These are phyloP conservation scores for Pichia sp. DNA, from an alignment of 1,139 yeast genomes.

Conservation along the genomic window DNA sequence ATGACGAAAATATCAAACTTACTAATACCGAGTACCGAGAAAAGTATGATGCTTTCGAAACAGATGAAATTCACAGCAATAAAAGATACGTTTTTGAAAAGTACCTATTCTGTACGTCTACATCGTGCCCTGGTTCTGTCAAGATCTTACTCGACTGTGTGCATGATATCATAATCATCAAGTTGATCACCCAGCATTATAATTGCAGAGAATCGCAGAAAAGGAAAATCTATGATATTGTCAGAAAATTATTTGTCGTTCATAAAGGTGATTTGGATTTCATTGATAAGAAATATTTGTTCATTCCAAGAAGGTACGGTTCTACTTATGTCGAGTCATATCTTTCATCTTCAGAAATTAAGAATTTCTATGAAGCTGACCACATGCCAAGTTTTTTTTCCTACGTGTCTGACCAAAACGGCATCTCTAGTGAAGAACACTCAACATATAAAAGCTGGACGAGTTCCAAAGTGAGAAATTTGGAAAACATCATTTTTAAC, in stretches of 20 bases:
- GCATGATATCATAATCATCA: slow-evolving; percentile 8
- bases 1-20: not conserved
- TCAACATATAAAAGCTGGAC: slow-evolving; percentile 2
- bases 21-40: not conserved
- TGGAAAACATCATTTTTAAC: not conserved
- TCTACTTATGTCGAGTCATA: slow-evolving; percentile 10
- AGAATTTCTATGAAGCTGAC: not conserved
- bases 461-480: slow-evolving; percentile 3
- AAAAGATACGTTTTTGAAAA: slow-evolving; percentile 8
- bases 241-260: slow-evolving; percentile 8
- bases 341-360: slow-evolving; percentile 2
- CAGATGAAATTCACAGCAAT: not conserved
- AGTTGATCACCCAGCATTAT: slow-evolving; percentile 5
- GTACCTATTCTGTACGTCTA: slow-evolving; percentile 3
- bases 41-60: not conserved
- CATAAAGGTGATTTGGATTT: slow-evolving; percentile 7
- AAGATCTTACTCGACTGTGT: slow-evolving; percentile 9
- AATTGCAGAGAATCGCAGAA: slow-evolving; percentile 10
- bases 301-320: slow-evolving; percentile 12
- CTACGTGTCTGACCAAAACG: not conserved
- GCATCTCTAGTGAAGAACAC: no score
- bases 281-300: slow-evolving; percentile 5
- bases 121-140: slow-evolving; percentile 8
- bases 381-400: slow-evolving; percentile 3
- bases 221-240: slow-evolving; percentile 9